These are phyloP conservation scores for Fusarium albidum DNA, from an alignment of 2,329 filamentous ascomycete species.

Conservation along the genomic window DNA sequence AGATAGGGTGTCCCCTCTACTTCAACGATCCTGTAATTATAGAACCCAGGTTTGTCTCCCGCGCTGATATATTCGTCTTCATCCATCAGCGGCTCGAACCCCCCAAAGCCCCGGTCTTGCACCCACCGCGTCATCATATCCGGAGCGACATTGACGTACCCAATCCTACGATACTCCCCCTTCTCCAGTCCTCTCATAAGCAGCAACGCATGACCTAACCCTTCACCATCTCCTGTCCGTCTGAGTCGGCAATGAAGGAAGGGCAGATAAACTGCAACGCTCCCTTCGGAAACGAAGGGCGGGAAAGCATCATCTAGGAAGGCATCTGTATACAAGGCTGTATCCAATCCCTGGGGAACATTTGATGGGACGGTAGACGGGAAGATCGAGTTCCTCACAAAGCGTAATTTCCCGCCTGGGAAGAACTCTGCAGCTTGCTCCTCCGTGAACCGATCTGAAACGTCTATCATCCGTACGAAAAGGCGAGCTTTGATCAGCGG, in stretches of 20 bases:
- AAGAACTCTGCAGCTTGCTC: slow-evolving; percentile 28
- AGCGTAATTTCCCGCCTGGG: slow-evolving; percentile 24
- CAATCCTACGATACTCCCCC: slow-evolving; percentile 28
- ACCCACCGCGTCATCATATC: slow-evolving; percentile 6
- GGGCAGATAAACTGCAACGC: slow-evolving; percentile 17
- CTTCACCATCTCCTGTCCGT: neutral
- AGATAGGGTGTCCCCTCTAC: too few species aligned
- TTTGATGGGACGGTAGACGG: neutral
- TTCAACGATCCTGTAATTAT: slow-evolving; percentile 27
- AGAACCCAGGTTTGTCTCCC: slow-evolving; percentile 6
- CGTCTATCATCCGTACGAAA: slow-evolving; percentile 14
- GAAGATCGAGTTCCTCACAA: slow-evolving; percentile 11
- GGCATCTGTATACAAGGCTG: too few species aligned
- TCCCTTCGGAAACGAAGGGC: neutral
- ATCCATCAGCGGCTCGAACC: slow-evolving; percentile 15
- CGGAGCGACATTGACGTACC: slow-evolving; percentile 3
- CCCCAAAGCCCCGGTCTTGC: slow-evolving; percentile 18
- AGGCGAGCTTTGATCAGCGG: slow-evolving; percentile 28
- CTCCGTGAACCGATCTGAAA: slow-evolving; percentile 15
- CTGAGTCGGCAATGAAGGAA: slow-evolving; percentile 15
- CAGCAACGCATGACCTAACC: slow-evolving; percentile 13
- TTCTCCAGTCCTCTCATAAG: slow-evolving; percentile 17
- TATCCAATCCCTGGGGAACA: too few species aligned
- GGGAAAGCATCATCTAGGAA: slow-evolving; percentile 14
- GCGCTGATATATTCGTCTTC: slow-evolving; percentile 17